Conservation (phyloP, 179 eudicot genomes). For the Nepenthes alata region DNA sequence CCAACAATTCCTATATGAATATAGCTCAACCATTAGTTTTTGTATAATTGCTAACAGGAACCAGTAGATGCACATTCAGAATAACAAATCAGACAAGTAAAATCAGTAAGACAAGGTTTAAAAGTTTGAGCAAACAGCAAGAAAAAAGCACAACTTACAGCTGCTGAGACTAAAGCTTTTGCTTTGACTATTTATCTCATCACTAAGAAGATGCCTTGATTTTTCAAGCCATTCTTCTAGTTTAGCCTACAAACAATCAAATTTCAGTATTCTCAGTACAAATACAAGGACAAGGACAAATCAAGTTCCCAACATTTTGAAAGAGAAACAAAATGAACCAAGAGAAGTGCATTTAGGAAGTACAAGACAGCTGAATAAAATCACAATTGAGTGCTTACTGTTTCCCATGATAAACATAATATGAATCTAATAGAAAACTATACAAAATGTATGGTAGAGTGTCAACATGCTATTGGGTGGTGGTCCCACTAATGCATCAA, state of each 20-base stretch:
- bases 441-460: no score
- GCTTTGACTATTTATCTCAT: conserved; percentile 32
- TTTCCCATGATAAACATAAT: no score
- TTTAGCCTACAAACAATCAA: conserved; percentile 51
- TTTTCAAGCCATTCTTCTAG: conserved; percentile 73
- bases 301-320: background rate
- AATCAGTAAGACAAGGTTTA: background rate
- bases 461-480: no score
- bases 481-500: no score
- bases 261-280: background rate
- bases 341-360: no score
- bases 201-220: conserved; percentile 44
- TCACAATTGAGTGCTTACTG: no score
- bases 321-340: background rate
- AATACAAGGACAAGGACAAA: conserved; percentile 1
- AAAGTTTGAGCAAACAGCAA: conserved; percentile 3
- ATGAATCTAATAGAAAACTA: no score
- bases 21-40: no score
- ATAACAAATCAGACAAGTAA: background rate
- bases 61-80: background rate
- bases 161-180: conserved; percentile 44
- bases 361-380: no score
- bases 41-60: no score
- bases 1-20: no score
- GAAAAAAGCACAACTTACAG: conserved; percentile 28